These are phyloP conservation scores for Ceratocystis huliohia DNA, from an alignment of 2,329 filamentous ascomycete species.

Conservation along the genomic window DNA sequence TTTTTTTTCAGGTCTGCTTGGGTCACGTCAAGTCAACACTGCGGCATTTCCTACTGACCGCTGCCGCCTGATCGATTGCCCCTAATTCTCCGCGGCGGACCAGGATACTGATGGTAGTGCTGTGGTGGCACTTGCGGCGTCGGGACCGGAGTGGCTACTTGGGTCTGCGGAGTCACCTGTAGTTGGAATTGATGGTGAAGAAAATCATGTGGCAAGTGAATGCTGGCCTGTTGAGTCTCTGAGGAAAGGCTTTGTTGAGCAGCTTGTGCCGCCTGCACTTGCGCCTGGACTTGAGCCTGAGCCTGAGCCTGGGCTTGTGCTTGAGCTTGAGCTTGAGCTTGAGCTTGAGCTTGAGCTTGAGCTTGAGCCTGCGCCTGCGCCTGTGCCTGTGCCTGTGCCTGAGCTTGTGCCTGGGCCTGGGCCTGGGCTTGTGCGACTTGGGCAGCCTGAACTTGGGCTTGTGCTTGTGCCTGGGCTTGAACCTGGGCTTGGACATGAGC, in stretches of 20 bases:
- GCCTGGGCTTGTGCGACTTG: constrained; percentile 7
- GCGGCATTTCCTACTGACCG: neutral
- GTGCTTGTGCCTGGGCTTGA: neutral
- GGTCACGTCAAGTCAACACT: neutral
- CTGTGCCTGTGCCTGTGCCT: constrained; percentile 11
- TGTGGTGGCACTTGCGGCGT: constrained; percentile 14
- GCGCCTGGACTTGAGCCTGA: constrained; percentile 25
- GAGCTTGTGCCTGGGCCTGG: neutral
- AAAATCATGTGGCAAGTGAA: constrained; percentile 13
- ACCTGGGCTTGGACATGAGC: neutral
- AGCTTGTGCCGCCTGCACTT: constrained; percentile 22
- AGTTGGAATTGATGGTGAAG: constrained; percentile 19
- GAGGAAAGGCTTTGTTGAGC: constrained; percentile 11
- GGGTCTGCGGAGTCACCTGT: constrained; percentile 10
- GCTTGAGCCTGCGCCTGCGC: constrained; percentile 9
- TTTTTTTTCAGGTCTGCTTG: neutral
- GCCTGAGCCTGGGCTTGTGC: constrained; percentile 18
- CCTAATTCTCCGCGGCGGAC: constrained; percentile 12
- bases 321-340: constrained; percentile 12
- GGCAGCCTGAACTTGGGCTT: constrained; percentile 17
- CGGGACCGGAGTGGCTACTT: constrained; percentile 4
- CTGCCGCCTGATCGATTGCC: neutral
- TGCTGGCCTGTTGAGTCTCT: constrained; percentile 3
- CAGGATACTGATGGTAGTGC: constrained; percentile 17
- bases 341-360: constrained; percentile 5